phyloP scores from a whole-genome alignment of 2,329 filamentous ascomycete genomes.

The Phoma herbarum region DNA sequence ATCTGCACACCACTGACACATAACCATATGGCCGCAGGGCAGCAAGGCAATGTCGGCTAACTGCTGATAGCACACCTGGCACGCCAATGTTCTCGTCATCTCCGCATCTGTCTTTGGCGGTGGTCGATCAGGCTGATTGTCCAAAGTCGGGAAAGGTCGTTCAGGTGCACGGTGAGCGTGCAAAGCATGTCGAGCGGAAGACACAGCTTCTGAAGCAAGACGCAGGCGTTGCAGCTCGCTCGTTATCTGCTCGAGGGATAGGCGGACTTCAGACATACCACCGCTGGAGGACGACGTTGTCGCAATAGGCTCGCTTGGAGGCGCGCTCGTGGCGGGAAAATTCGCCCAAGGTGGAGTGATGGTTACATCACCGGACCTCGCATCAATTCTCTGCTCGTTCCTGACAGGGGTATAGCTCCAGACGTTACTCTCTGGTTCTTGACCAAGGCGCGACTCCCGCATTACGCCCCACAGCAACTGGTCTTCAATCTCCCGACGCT shows the following conservation, averaged over 20 bases:
- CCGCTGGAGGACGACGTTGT: constrained; percentile 13
- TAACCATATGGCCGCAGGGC: constrained; percentile 64
- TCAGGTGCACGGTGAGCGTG: constrained; percentile 24
- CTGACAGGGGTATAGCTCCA: constrained; percentile 32
- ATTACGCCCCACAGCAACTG: constrained; percentile 47
- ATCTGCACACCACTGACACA: constrained; percentile 65
- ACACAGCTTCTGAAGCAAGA: constrained; percentile 27
- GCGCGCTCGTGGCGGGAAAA: constrained; percentile 1
- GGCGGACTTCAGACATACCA: constrained; percentile 24
- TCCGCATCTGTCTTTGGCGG: constrained; percentile 58
- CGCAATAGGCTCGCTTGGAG: constrained; percentile 3
- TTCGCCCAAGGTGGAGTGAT: constrained; percentile 21
- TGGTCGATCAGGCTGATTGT: constrained; percentile 58
- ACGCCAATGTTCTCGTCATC: constrained; percentile 61
- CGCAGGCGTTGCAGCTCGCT: constrained; percentile 31
- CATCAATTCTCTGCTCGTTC: neutral
- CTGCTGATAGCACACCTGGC: constrained; percentile 63
- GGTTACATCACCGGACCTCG: constrained; percentile 3
- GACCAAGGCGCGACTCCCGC: constrained; percentile 34
- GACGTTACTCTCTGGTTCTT: constrained; percentile 31
- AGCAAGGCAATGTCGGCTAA: constrained; percentile 61
- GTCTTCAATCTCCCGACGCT: constrained; percentile 44
- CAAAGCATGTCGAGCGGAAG: constrained; percentile 26
- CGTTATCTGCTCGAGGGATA: constrained; percentile 30
- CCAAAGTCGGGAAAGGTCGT: constrained; percentile 49